phyloP scores from a whole-genome alignment of 129 eudicot species.

The Kitagawia praeruptora region DNA sequence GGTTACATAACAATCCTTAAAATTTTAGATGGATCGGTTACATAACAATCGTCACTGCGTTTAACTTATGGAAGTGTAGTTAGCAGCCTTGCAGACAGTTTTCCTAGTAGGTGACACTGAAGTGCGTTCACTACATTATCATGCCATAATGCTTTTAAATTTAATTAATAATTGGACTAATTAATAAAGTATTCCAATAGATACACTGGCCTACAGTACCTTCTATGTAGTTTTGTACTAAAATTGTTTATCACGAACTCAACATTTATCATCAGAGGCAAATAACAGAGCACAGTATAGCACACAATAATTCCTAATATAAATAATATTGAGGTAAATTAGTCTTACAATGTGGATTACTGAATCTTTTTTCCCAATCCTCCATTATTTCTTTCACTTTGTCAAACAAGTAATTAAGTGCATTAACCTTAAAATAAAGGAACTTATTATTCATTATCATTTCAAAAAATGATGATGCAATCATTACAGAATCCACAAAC shows the following conservation, averaged over 20 bases:
- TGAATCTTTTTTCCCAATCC: not conserved
- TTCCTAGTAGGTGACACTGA: too few species aligned
- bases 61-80: too few species aligned
- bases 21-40: too few species aligned
- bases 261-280: not conserved
- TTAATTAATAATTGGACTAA: not conserved
- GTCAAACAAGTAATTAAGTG: not conserved
- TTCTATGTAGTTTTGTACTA: not conserved
- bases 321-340: not conserved
- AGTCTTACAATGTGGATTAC: not conserved
- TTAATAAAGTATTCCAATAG: not conserved
- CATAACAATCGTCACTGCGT: too few species aligned
- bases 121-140: too few species aligned
- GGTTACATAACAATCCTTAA: too few species aligned
- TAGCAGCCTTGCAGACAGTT: too few species aligned
- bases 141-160: too few species aligned
- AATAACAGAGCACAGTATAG: not conserved
- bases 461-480: not conserved
- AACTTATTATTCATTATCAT: not conserved
- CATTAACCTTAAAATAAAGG: not conserved
- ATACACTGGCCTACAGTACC: not conserved
- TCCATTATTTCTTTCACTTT: not conserved
- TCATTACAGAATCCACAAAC: not conserved
- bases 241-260: conserved; percentile 1
- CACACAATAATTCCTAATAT: not conserved